Evolutionary conservation across 148 eudicot genomes (phyloP).

Genomic region (Talinum fruticosum): DNA sequence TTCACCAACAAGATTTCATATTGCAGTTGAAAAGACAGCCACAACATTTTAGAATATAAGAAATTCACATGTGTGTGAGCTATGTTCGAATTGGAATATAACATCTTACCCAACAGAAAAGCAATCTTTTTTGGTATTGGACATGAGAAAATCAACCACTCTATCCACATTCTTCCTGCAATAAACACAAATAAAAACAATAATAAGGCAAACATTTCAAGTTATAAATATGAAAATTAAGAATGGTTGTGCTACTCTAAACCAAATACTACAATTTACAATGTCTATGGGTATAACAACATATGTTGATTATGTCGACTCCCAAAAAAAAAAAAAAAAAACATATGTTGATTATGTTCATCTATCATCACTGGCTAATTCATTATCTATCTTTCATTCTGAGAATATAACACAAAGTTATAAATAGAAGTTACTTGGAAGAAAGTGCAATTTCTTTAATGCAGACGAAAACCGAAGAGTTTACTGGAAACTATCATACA

Average conservation of each 20-base stretch:
- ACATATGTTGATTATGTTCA: too few species aligned
- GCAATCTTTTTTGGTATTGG: conserved; percentile 37
- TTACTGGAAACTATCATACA: background rate
- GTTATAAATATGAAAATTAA: background rate
- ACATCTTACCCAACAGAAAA: conserved; percentile 71
- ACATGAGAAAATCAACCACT: conserved; percentile 60
- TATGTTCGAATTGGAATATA: conserved; percentile 7
- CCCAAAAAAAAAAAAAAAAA: too few species aligned
- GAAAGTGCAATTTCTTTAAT: background rate
- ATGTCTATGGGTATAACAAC: background rate
- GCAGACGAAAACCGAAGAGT: background rate
- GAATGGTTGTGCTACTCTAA: background rate
- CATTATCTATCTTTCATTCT: background rate
- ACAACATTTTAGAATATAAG: background rate
- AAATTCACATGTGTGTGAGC: background rate
- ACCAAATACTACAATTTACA: background rate
- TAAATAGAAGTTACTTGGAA: background rate
- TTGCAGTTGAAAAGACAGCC: background rate
- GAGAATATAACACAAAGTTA: background rate
- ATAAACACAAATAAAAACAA: background rate
- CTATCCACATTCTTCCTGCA: conserved; percentile 53
- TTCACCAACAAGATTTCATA: conserved; percentile 2
- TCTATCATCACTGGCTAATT: background rate
- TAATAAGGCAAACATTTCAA: background rate
- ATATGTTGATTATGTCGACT: too few species aligned